Conservation (phyloP, 2,329 filamentous ascomycete genomes). For the Colletotrichum cereale region DNA sequence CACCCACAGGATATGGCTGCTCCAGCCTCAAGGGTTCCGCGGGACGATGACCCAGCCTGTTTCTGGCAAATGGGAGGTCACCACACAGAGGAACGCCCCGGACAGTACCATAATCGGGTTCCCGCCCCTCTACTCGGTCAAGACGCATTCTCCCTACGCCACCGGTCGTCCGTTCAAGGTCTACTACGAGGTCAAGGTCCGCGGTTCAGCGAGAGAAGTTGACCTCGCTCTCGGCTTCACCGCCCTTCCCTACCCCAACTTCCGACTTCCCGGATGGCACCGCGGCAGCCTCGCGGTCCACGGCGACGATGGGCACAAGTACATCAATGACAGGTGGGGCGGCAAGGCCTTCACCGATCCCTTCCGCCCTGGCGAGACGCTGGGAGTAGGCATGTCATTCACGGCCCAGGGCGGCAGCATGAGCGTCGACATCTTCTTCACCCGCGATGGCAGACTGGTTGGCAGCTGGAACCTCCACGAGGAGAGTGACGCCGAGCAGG, state of each 20-base stretch:
- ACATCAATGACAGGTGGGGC: conserved; percentile 80
- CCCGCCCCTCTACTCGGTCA: conserved; percentile 75
- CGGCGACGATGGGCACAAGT: conserved; percentile 82
- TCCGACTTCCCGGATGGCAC: conserved; percentile 86
- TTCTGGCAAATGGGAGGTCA: conserved; percentile 65
- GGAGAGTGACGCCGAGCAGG: conserved; percentile 74
- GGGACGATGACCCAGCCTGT: conserved; percentile 60
- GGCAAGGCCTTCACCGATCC: conserved; percentile 75
- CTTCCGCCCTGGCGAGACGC: conserved; percentile 74
- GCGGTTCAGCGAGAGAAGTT: conserved; percentile 58
- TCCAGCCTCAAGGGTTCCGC: conserved; percentile 62
- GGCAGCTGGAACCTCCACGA: conserved; percentile 81
- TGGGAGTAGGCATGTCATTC: conserved; percentile 80
- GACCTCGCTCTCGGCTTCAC: conserved; percentile 76
- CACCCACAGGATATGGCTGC: conserved; percentile 65
- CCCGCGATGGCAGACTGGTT: conserved; percentile 70
- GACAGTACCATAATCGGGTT: conserved; percentile 77
- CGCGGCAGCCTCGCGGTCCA: conserved; percentile 81
- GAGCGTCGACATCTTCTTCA: conserved; percentile 76
- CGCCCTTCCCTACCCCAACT: conserved; percentile 81
- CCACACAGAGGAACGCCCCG: conserved; percentile 56
- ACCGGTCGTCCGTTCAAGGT: conserved; percentile 62
- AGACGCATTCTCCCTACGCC: conserved; percentile 67
- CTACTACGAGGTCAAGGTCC: conserved; percentile 79
- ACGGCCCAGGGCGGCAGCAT: conserved; percentile 53